Evolutionary conservation across 1,284 basidiomycete species (phyloP), one percentile per base, ranked within the genome.

Genomic region (Ustilago esculenta): DNA sequence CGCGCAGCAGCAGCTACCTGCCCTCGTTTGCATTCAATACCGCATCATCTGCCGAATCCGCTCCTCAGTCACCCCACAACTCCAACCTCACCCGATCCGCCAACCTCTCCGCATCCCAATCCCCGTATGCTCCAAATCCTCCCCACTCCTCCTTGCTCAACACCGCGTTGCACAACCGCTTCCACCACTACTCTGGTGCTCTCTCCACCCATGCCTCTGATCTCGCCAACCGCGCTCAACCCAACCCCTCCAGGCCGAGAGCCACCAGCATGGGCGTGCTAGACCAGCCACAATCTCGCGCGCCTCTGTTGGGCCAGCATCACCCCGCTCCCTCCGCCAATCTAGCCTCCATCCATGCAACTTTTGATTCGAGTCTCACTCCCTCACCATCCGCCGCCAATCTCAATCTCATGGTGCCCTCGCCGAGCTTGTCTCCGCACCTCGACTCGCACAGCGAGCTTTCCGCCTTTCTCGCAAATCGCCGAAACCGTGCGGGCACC

Each of bases 401-500:
- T 12, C 21, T 32, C 23, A 44, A 48, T 8, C 34, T 45, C 15
- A 51, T 39, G 12, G 29, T 42, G 3, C 42, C 43, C 5, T 45
- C 54, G 25, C n/a, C 30, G 9, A 51, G 40, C 17, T 17, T 49
- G 11, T 24, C 35, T 3, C 32, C 45, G 5, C 24, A 27, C 15
- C 12, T 36, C 9, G 55, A 65, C 32, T 40, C 54, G 14, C 41
- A 48, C 10, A 41, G 20, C 27, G 55, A 66, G 5, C 47, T 60
- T 11, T 51, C 64, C 3, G 33, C 53, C 29, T 39, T 50, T 18
- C 25, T 65, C 15, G 51, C 49, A 5, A 44, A 39, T 21, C 72
- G 72, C 3, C 63, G 75, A 10, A 54, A 66, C n/a, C 70, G 79
- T 3, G 74, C 79, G 1, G 79, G 78, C 20, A 80, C 79, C 18